Evolutionary conservation across 805 yeast species (phyloP).

Genomic region (Wickerhamiella kazuoi): DNA sequence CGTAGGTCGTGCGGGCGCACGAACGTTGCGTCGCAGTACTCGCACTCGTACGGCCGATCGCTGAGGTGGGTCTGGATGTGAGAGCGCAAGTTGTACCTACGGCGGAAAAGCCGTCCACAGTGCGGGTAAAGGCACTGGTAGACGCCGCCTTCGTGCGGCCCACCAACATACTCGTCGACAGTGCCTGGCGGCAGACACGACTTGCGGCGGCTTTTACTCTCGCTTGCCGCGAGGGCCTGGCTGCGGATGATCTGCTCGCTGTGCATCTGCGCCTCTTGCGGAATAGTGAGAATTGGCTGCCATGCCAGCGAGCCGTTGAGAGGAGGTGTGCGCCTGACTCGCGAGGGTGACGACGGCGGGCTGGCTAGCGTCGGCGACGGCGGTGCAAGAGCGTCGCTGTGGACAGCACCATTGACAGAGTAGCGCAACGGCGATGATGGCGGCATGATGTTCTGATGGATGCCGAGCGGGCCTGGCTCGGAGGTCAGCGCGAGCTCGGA

Average conservation of each 20-base stretch:
- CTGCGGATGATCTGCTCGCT: conserved; percentile 19
- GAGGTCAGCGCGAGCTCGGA: conserved; percentile 1
- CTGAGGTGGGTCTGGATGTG: conserved; percentile 93
- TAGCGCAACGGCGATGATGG: too few relatives aligned
- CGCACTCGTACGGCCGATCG: conserved; percentile 82
- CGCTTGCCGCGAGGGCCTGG: conserved; percentile 16
- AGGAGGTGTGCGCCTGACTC: conserved; percentile 2
- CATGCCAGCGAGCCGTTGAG: conserved; percentile 21
- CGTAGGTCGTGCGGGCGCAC: conserved; percentile 91
- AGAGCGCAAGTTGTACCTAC: conserved; percentile 82
- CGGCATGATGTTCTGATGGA: conserved; percentile 1
- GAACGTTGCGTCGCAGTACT: conserved; percentile 59
- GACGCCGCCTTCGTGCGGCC: conserved; percentile 54
- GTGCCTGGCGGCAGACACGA: conserved; percentile 79
- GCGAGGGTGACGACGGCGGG: background rate
- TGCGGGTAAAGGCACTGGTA: conserved; percentile 58
- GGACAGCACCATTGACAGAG: background rate
- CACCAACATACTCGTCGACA: conserved; percentile 64
- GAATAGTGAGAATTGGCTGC: conserved; percentile 23
- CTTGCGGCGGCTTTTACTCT: conserved; percentile 23
- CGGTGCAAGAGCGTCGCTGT: background rate
- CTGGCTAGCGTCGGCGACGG: background rate
- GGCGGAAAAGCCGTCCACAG: conserved; percentile 69
- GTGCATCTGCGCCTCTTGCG: conserved; percentile 18
- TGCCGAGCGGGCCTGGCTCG: conserved; percentile 10